A percentile compares a stretch with the other conserved stretches of the same genome.
These are phyloP conservation scores for Trichomonas tenax DNA, from an alignment of 208 protist species.

Conservation along the genomic window DNA sequence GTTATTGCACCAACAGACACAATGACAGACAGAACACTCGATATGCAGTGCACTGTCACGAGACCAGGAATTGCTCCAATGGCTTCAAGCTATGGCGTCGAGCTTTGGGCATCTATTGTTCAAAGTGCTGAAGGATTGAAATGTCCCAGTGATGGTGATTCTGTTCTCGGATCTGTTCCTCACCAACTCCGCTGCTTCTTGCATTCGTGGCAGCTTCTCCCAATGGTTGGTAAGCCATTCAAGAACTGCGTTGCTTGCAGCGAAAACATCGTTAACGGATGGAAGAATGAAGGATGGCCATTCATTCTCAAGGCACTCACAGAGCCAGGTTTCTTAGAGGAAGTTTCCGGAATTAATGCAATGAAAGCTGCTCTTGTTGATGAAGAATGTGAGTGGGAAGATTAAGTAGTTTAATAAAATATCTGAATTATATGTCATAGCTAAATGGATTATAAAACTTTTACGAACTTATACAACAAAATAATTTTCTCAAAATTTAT, in stretches of 20 bases:
- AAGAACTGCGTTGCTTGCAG: slow-evolving; percentile 76
- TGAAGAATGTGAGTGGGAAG: slow-evolving; percentile 11
- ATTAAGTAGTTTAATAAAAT: background rate
- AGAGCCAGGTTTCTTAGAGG: slow-evolving; percentile 45
- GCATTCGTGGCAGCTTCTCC: slow-evolving; percentile 48
- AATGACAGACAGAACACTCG: slow-evolving; percentile 72
- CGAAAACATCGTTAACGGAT: slow-evolving; percentile 52
- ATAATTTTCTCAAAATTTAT: background rate
- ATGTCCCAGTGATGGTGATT: background rate
- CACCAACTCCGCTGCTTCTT: slow-evolving; percentile 65
- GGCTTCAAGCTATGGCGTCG: slow-evolving; percentile 68
- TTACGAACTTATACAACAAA: no score
- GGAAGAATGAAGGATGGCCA: slow-evolving; percentile 49
- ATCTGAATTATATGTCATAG: no score
- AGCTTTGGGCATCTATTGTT: slow-evolving; percentile 69
- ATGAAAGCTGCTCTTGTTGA: background rate
- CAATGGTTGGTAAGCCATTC: slow-evolving; percentile 57
- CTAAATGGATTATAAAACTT: no score
- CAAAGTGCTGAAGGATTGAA: slow-evolving; percentile 57
- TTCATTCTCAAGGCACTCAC: slow-evolving; percentile 74
- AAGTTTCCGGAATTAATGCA: slow-evolving; percentile 29
- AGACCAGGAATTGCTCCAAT: slow-evolving; percentile 65
- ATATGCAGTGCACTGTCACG: slow-evolving; percentile 95
- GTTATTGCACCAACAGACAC: slow-evolving; percentile 59
- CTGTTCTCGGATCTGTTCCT: slow-evolving; percentile 50